Evolutionary conservation across 306 rosid genomes (phyloP).

Genomic region (Cucumis hystrix): DNA sequence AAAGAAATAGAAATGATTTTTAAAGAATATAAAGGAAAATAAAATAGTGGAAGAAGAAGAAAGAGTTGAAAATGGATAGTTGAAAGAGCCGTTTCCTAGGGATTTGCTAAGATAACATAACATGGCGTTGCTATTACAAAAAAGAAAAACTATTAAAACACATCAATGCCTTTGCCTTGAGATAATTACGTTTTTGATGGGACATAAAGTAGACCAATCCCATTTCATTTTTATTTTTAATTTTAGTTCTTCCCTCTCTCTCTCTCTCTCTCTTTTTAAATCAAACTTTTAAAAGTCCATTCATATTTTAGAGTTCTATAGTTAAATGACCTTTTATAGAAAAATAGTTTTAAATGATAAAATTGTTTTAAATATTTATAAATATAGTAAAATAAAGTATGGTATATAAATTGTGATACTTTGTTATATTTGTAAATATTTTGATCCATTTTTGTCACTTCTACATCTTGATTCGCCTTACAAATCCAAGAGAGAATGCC

Average conservation of each 20-base stretch:
- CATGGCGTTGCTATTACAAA: not conserved
- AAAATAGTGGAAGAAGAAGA: not conserved
- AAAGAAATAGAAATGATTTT: not conserved
- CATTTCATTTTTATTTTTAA: not conserved
- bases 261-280: not conserved
- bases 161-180: not conserved
- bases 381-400: too few relatives aligned
- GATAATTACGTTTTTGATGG: not conserved
- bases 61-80: not conserved
- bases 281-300: not conserved
- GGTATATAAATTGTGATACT: too few relatives aligned
- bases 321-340: too few relatives aligned
- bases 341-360: too few relatives aligned
- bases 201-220: not conserved
- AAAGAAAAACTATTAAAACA: not conserved
- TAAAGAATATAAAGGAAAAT: not conserved
- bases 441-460: too few relatives aligned
- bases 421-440: too few relatives aligned
- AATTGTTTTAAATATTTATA: too few relatives aligned
- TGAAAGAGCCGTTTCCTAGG: not conserved
- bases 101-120: not conserved
- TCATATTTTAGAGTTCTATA: too few relatives aligned
- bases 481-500: too few relatives aligned
- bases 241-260: not conserved
- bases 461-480: too few relatives aligned